These are phyloP conservation scores for Tricladium varicosporioides DNA, from an alignment of 2,329 filamentous ascomycete genomes.

Conservation along the genomic window DNA sequence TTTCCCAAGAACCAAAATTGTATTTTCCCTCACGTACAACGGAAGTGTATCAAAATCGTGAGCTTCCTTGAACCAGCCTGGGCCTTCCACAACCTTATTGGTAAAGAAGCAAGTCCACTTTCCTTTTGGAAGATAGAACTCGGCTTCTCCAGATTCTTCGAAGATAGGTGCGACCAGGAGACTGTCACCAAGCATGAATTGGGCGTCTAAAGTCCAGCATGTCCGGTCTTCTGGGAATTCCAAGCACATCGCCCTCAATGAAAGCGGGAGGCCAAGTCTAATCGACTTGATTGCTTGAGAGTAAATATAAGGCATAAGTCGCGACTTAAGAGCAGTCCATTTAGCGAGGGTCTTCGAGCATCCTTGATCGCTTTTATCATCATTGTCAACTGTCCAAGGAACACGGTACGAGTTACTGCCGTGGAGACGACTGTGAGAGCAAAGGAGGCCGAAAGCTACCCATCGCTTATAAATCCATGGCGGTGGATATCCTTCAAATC, in stretches of 20 bases:
- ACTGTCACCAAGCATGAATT: constrained; percentile 59
- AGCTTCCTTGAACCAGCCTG: constrained; percentile 44
- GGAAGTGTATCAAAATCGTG: constrained; percentile 47
- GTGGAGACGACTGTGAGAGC: constrained; percentile 57
- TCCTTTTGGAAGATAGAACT: constrained; percentile 55
- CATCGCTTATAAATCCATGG: constrained; percentile 62
- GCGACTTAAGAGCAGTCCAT: constrained; percentile 46
- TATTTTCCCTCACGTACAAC: constrained; percentile 41
- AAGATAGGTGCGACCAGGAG: constrained; percentile 59
- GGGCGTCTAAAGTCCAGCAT: constrained; percentile 54
- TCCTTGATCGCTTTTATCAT: constrained; percentile 45
- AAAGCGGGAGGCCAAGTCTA: constrained; percentile 49
- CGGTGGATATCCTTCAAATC: constrained; percentile 58
- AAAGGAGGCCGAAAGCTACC: constrained; percentile 61
- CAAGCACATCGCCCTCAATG: constrained; percentile 54
- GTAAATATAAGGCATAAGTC: constrained; percentile 57
- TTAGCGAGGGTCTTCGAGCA: constrained; percentile 50
- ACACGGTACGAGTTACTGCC: constrained; percentile 61
- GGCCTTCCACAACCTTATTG: constrained; percentile 39
- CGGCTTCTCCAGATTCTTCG: constrained; percentile 51
- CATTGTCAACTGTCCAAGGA: constrained; percentile 60
- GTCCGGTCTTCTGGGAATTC: constrained; percentile 60
- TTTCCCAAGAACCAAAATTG: constrained; percentile 32
- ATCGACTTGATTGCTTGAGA: constrained; percentile 49
- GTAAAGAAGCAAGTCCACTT: constrained; percentile 50